Evolutionary conservation across 192 early-diverging fungal genomes (phyloP).

Genomic region (Linnemannia elongata): DNA sequence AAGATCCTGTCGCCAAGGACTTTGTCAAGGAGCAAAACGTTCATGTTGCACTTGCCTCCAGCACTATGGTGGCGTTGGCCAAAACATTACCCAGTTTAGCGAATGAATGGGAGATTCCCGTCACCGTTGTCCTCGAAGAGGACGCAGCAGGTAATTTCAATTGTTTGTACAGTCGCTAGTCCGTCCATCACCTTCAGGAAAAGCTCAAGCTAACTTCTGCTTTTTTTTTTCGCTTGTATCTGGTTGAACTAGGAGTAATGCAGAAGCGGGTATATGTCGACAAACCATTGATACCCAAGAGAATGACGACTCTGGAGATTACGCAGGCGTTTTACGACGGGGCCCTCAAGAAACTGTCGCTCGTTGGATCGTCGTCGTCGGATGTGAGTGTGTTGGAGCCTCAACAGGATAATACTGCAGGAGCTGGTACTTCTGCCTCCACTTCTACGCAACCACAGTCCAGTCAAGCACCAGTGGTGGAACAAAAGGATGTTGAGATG

Average conservation of each 20-base stretch:
- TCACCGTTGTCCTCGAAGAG: conserved; percentile 35
- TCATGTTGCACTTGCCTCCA: conserved; percentile 41
- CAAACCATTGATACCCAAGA: conserved; percentile 42
- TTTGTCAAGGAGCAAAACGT: conserved; percentile 45
- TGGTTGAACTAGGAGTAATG: conserved; percentile 13
- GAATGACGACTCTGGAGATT: conserved; percentile 38
- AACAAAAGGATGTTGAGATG: not conserved
- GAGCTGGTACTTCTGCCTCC: not conserved
- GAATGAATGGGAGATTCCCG: conserved; percentile 50
- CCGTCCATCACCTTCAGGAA: not conserved
- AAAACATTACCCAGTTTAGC: conserved; percentile 30
- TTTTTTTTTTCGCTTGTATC: not conserved
- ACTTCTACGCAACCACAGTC: not conserved
- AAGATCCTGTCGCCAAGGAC: conserved; percentile 19
- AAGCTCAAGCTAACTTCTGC: not conserved
- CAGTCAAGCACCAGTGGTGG: not conserved
- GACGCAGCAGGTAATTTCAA: conserved; percentile 26
- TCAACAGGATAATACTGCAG: not conserved
- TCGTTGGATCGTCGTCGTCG: conserved; percentile 20
- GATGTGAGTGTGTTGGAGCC: conserved; percentile 18
- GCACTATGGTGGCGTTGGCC: conserved; percentile 34
- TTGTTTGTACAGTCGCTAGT: not conserved
- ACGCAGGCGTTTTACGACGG: conserved; percentile 51
- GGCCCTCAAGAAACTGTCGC: conserved; percentile 29
- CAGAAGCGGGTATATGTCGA: conserved; percentile 47